phyloP scores from a whole-genome alignment of 2,329 filamentous ascomycete genomes.

The Aspergillus unguis region DNA sequence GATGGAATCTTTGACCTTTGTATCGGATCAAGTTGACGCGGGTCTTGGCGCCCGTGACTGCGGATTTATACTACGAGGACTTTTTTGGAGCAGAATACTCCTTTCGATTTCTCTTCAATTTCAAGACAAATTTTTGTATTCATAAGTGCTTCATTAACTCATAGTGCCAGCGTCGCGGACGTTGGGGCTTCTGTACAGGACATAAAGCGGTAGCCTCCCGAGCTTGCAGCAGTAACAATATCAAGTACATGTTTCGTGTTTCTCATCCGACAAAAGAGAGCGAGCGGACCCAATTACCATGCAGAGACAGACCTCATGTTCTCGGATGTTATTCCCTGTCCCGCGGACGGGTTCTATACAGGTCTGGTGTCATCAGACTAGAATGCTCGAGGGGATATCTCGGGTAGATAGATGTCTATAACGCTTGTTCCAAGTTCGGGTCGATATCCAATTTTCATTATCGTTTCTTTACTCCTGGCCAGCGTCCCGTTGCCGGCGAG shows the following conservation, averaged over 20 bases:
- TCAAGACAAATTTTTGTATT: constrained; percentile 4
- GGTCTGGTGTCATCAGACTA: constrained; percentile 9
- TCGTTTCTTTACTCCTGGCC: constrained; percentile 25
- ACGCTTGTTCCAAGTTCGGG: constrained; percentile 6
- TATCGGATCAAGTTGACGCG: constrained; percentile 9
- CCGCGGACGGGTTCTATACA: constrained; percentile 12
- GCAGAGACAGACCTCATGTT: constrained; percentile 1
- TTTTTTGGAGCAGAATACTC: not conserved
- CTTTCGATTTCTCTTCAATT: no score
- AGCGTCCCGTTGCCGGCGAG: constrained; percentile 31
- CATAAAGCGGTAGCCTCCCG: constrained; percentile 20
- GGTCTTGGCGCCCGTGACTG: constrained; percentile 17
- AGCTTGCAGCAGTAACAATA: constrained; percentile 16
- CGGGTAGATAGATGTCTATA: constrained; percentile 3
- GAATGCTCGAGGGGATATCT: constrained; percentile 5
- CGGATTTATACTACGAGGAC: not conserved
- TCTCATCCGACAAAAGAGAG: constrained; percentile 12
- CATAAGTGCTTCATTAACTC: constrained; percentile 31
- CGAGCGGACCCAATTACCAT: not conserved
- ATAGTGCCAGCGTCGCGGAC: constrained; percentile 29
- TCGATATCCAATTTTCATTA: constrained; percentile 7
- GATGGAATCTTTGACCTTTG: not conserved
- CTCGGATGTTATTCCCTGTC: not conserved
- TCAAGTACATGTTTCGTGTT: constrained; percentile 17
- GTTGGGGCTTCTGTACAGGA: constrained; percentile 21